These are phyloP conservation scores for Chlorella vulgaris DNA, from an alignment of 139 green algal species.

Conservation along the genomic window DNA sequence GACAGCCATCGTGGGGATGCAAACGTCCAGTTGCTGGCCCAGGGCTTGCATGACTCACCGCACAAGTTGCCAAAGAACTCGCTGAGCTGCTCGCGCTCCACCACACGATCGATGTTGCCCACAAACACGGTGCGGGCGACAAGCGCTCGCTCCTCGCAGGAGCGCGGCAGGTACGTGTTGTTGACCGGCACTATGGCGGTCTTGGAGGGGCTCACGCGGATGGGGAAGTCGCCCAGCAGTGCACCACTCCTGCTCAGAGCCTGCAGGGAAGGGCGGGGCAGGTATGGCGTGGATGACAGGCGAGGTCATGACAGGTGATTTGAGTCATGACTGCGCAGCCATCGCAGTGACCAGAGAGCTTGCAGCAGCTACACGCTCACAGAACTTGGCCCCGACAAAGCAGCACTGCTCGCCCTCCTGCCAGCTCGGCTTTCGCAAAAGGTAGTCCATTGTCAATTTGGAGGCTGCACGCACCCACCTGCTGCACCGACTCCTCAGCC, in stretches of 20 bases:
- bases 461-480: conserved; percentile 40
- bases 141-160: conserved; percentile 62
- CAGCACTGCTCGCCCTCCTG: not conserved
- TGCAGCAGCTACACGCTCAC: no score
- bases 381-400: not conserved
- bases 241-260: conserved; percentile 69
- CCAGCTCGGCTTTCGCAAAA: not conserved
- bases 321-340: no score
- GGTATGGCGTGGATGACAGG: no score
- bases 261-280: conserved; percentile 21
- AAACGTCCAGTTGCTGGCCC: no score
- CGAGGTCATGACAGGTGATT: no score
- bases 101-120: conserved; percentile 94
- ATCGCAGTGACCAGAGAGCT: no score
- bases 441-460: not conserved
- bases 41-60: conserved; percentile 60
- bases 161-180: conserved; percentile 65
- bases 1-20: no score
- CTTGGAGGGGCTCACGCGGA: conserved; percentile 90
- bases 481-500: conserved; percentile 57
- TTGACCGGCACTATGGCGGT: conserved; percentile 97
- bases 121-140: conserved; percentile 91
- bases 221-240: conserved; percentile 70
- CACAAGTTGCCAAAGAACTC: conserved; percentile 93
- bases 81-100: conserved; percentile 72